Evolutionary conservation across 495 filamentous ascomycete species (phyloP), one percentile per base, ranked within the genome.

Genomic region (Cudoniella acicularis): DNA sequence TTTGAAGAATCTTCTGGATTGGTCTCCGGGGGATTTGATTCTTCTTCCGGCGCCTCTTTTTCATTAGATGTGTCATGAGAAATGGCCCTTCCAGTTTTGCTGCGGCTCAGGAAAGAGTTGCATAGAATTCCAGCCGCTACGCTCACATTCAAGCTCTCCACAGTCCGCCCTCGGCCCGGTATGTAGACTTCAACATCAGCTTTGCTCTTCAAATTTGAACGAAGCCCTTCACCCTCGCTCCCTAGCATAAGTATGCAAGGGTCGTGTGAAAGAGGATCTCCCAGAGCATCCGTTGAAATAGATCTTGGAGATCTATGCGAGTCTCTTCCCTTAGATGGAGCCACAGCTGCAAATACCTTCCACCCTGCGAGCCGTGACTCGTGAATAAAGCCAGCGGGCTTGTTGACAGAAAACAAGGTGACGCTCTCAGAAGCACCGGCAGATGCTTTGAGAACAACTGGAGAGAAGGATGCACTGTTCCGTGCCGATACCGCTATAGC

Each of bases 111-210:
- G 59, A 90, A 83, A 57, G 80, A 79, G 62, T 85, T 79, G 71
- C 86, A 86, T 43, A 96, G 70, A 36, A 96, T 69, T 3, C 82
- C 90, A 3, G 87, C 83, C n/a, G 92, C 92, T 16, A 92, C 90
- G 62, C 87, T 87, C 2, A 96, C 92, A 67, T 96, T 96, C 65
- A 96, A 75, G 72, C 90, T 94, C 60, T 96, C 92, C 16, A 91
- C 77, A 13, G 72, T 70, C 13, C 63, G 57, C 21, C 74, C 50
- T 8, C 61, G 49, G 36, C 75, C 76, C n/a, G 75, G 77, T 47
- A 83, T 79, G 40, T 72, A 78, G n/a, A 83, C 69, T 56, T 80
- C 73, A 25, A 69, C 76, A 56, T 94, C 83, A 0, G 88, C 87
- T 58, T 82, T 76, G 42, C 75, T 80, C 49, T 80, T 79, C 50